phyloP scores from a whole-genome alignment of 2,329 filamentous ascomycete species.

The Colletotrichum spinosum region DNA sequence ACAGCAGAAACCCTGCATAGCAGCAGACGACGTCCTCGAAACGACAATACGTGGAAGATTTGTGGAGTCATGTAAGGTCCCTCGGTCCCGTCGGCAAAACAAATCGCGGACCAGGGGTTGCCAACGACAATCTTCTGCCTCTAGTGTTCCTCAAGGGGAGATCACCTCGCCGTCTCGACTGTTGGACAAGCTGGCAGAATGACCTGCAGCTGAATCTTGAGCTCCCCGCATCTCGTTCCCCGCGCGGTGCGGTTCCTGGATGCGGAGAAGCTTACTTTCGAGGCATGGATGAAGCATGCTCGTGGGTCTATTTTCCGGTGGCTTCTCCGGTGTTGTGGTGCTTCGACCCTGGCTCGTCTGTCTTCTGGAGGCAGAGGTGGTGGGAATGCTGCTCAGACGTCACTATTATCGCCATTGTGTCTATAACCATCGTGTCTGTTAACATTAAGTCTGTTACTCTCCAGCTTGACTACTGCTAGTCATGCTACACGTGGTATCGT shows the following conservation, averaged over 20 bases:
- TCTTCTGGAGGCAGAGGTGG: no score
- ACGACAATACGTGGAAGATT: conserved; percentile 36
- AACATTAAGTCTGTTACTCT: conserved; percentile 31
- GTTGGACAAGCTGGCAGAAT: conserved; percentile 9
- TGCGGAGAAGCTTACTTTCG: conserved; percentile 17
- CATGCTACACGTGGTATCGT: conserved; percentile 39
- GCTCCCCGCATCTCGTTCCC: conserved; percentile 8
- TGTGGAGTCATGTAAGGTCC: conserved; percentile 16
- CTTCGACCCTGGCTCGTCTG: no score
- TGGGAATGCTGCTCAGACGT: no score
- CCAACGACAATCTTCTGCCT: no score
- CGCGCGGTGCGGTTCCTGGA: conserved; percentile 4
- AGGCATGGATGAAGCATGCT: background rate
- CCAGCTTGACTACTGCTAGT: conserved; percentile 17
- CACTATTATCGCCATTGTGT: no score
- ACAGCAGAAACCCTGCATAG: background rate
- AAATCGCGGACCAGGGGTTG: conserved; percentile 12
- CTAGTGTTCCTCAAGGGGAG: background rate
- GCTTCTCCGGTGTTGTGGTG: background rate
- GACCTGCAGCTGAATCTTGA: conserved; percentile 20
- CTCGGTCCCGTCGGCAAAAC: conserved; percentile 27
- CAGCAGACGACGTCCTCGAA: background rate
- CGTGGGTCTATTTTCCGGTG: background rate
- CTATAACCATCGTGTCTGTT: background rate
- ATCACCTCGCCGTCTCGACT: conserved; percentile 1